phyloP scores from a whole-genome alignment of 1,139 yeast species.

The Suhomyces maxii region DNA sequence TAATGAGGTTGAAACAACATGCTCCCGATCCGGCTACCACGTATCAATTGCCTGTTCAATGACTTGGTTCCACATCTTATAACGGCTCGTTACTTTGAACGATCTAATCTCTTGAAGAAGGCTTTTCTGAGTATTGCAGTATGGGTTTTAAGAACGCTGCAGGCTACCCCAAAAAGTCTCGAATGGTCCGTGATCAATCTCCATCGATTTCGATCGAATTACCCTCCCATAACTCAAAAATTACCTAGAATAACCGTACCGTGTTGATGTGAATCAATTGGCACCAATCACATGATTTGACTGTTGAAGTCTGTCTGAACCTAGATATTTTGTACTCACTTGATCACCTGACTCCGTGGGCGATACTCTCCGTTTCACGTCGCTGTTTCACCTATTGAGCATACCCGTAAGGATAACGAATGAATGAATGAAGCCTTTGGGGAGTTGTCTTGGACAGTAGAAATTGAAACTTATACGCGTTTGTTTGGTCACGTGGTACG shows the following conservation, averaged over 20 bases:
- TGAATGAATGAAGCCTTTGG: slow-evolving; percentile 7
- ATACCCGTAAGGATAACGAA: slow-evolving; percentile 9
- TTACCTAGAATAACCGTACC: not conserved
- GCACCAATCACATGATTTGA: not conserved
- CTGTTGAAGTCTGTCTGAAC: not conserved
- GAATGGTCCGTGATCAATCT: not conserved
- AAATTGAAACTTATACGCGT: not conserved
- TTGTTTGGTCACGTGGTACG: not conserved
- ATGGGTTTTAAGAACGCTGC: slow-evolving; percentile 7
- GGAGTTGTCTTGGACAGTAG: not conserved
- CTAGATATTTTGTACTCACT: not conserved
- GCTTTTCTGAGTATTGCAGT: slow-evolving; percentile 10
- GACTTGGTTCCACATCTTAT: not conserved
- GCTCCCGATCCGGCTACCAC: not conserved
- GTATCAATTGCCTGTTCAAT: not conserved
- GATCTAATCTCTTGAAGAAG: not conserved
- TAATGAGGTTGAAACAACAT: too few species aligned
- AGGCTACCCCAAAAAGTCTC: slow-evolving; percentile 3
- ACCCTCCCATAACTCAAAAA: not conserved
- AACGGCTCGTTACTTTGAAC: not conserved
- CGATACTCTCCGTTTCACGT: not conserved
- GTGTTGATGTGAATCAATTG: not conserved
- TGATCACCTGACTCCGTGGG: not conserved
- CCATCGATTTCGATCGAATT: not conserved
- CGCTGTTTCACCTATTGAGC: slow-evolving; percentile 1